Evolutionary conservation across 2,329 filamentous ascomycete species (phyloP).

Genomic region (Phialocephala sp.): DNA sequence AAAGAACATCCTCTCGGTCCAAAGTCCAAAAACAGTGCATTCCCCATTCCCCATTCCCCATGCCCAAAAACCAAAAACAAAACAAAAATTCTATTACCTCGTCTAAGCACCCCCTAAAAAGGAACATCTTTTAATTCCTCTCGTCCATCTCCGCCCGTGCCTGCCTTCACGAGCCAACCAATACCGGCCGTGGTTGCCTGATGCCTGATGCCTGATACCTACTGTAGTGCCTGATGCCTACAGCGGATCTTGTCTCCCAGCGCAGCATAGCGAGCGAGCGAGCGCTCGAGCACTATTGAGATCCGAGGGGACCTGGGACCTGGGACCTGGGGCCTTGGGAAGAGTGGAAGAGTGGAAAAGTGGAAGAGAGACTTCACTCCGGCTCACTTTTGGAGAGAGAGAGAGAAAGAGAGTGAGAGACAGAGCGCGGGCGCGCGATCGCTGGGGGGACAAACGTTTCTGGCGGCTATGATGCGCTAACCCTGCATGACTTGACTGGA

Average conservation of each 20-base stretch:
- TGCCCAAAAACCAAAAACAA: no score
- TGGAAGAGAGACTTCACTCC: background rate
- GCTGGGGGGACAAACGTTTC: background rate
- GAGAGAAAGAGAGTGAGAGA: no score
- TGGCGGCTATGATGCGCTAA: constrained; percentile 8
- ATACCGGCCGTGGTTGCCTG: constrained; percentile 2
- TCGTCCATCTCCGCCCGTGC: no score
- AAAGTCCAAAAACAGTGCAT: background rate
- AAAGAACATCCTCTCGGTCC: background rate
- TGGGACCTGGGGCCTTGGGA: background rate
- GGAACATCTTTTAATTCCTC: background rate
- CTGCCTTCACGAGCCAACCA: constrained; percentile 19
- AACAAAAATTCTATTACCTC: no score
- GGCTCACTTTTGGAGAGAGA: no score
- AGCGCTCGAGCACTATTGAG: constrained; percentile 16
- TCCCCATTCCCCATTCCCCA: no score
- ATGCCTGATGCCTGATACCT: constrained; percentile 17
- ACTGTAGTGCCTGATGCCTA: constrained; percentile 1
- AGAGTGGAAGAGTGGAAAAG: background rate
- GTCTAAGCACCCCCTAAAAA: background rate
- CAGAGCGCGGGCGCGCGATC: no score
- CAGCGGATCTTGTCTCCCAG: no score
- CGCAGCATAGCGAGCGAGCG: no score
- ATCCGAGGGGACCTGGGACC: constrained; percentile 9
- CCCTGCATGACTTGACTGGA: background rate